Evolutionary conservation across 208 protist genomes (phyloP), one percentile per base, ranked within the genome.

Genomic region (Herpetomonas tarakana): DNA sequence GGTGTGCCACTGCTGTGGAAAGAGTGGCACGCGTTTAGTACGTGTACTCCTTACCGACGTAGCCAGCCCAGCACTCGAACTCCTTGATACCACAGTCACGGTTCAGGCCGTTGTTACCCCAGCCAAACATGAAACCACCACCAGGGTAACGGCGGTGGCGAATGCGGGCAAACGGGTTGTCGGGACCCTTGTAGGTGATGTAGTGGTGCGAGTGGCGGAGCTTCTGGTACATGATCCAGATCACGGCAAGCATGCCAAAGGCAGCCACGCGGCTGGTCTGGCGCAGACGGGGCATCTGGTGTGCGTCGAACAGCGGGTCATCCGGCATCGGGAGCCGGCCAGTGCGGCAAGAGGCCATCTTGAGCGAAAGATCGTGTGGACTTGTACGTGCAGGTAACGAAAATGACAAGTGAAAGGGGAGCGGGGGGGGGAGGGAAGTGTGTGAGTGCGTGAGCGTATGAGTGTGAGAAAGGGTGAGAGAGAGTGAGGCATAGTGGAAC

Each of bases 51-150:
- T 91, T 91, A 62, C 88, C 88, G 61, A 73, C 76, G 76, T 92
- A 92, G 26, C 88, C 88, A 58, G 82, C 82, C 88, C 88, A 92
- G 76, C 85, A 94, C 65, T 92, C 85, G 62, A 83, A 94, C 57
- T 92, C 88, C 58, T 87, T 85, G 50, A 91, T 41, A 75, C 78
- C 82, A 60, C 88, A 94, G 66, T 92, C 88, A 63, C 88, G 79
- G 70, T 94, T 94, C 65, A 94, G 71, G 26, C 84, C 88, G 59
- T 94, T 94, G 68, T 91, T 92, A 88, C 88, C 84, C 88, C 88
- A 94, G 18, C 84, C 84, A 67, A 91, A 94, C 30, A 81, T 64
- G 52, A 90, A 83, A 51, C 62, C 72, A 64, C 88, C 88, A 74
- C 80, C 78, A 62, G 85, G 85, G 62, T 81, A 93, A 21, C 80